A percentile compares a stretch with the other conserved stretches of the same genome.
These are phyloP conservation scores for Pythium aquatile DNA, from an alignment of 352 stramenopile genomes.

Conservation along the genomic window DNA sequence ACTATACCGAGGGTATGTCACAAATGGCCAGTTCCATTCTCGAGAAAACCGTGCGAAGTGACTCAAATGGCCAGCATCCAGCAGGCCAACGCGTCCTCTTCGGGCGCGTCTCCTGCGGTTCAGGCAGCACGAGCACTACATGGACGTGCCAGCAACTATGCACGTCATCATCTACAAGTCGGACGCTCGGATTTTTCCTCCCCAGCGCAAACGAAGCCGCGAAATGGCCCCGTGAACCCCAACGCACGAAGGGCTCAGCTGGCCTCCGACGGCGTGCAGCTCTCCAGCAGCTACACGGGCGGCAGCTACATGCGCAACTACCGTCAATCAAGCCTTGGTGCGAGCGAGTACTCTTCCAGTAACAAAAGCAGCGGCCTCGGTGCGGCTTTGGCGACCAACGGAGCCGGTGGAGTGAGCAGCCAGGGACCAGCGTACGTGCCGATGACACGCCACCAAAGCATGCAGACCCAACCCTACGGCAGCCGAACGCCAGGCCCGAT, in stretches of 20 bases:
- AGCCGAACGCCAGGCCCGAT: neutral
- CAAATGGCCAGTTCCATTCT: constrained; percentile 5
- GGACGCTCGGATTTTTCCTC: constrained; percentile 8
- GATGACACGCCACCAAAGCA: constrained; percentile 11
- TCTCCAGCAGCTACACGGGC: constrained; percentile 12
- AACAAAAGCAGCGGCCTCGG: neutral
- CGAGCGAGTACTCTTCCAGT: neutral
- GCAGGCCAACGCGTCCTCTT: neutral
- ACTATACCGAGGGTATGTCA: constrained; percentile 10
- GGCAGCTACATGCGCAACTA: constrained; percentile 14
- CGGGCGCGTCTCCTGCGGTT: constrained; percentile 9
- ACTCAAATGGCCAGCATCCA: constrained; percentile 20
- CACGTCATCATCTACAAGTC: neutral
- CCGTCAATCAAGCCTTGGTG: constrained; percentile 13
- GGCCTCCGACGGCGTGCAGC: constrained; percentile 1
- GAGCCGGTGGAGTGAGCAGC: neutral
- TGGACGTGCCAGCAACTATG: neutral
- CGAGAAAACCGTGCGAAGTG: constrained; percentile 4
- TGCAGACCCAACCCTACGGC: constrained; percentile 18
- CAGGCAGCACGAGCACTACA: constrained; percentile 1
- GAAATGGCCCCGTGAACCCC: neutral
- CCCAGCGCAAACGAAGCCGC: neutral
- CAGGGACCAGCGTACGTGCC: neutral
- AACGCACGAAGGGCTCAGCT: constrained; percentile 7
- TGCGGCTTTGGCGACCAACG: neutral